Percentiles rank a stretch among this genome's conserved stretches.
These are phyloP conservation scores for Colletotrichum theobromicola DNA, from an alignment of 2,329 filamentous ascomycete genomes.

Conservation along the genomic window DNA sequence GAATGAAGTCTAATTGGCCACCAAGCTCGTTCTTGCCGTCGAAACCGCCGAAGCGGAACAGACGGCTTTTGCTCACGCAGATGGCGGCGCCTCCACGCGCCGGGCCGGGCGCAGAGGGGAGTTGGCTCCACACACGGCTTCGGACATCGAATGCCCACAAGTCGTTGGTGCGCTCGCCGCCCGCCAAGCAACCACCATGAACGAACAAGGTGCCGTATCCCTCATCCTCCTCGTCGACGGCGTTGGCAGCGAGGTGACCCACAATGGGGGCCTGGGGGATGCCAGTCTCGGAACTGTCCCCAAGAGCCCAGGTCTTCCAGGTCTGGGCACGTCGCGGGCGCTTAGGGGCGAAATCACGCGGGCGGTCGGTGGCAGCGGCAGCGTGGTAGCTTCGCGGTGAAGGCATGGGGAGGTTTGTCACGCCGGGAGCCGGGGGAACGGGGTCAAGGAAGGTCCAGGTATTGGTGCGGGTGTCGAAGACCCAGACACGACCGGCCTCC, in stretches of 20 bases:
- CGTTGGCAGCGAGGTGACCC: conserved; percentile 60
- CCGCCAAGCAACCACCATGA: conserved; percentile 75
- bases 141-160: conserved; percentile 79
- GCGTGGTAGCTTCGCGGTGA: conserved; percentile 75
- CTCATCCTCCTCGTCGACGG: conserved; percentile 64
- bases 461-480: conserved; percentile 69
- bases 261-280: conserved; percentile 65
- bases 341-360: conserved; percentile 50
- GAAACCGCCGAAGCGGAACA: conserved; percentile 84
- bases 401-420: conserved; percentile 52
- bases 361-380: conserved; percentile 61
- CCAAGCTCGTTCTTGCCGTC: conserved; percentile 74
- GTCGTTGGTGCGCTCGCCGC: conserved; percentile 67
- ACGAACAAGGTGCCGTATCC: conserved; percentile 75
- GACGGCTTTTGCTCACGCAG: conserved; percentile 63
- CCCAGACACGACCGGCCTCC: conserved; percentile 78
- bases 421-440: conserved; percentile 45
- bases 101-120: conserved; percentile 70
- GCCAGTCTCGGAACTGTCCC: conserved; percentile 57
- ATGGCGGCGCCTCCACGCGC: conserved; percentile 72
- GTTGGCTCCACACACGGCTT: conserved; percentile 68
- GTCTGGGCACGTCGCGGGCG: conserved; percentile 42
- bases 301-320: conserved; percentile 62
- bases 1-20: conserved; percentile 71
- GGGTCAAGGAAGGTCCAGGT: conserved; percentile 72